Evolutionary conservation across 345 rosid genomes (phyloP), one percentile per base, ranked within the genome.

Genomic region (Aegle marmelos): DNA sequence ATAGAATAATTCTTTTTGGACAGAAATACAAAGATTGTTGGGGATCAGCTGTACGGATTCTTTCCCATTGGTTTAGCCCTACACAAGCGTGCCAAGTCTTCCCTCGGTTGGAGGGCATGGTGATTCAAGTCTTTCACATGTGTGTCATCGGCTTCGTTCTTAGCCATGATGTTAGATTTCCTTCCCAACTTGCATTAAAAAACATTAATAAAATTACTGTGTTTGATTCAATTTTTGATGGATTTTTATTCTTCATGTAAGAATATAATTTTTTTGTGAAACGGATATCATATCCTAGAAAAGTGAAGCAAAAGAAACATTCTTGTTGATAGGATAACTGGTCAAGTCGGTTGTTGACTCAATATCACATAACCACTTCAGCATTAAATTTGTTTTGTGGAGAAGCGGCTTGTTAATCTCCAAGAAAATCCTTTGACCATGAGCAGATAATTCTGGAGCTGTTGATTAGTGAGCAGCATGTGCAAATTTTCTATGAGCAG

Each of bases 61-160:
- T 31, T 60, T 25, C 5, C 31, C 68, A 68, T 84, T 78, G 82
- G 78, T 37, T 67, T 34, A 34, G 34, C 17, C 48, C 53, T 70
- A 36, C 16, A 30, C 58, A 69, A 67, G 84, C 80, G 82, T 78
- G 86, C 83, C 21, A 73, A 71, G 39, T 21, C 76, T 39, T 10
- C 68, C 72, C 78, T 75, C 78, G 78, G 60, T 76, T 75, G 82
- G 82, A 63, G 79, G 70, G 50, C 11, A 72, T 78, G 68, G 19
- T 37, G 41, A 64, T 78, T 73, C 31, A 22, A 78, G 57, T 72
- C 25, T 67, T 75, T 73, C 81, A 75, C 74, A 65, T 78, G 76
- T 62, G 48, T 82, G 72, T 81, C 79, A 36, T 50, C 53, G 4
- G 41, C 61, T 50, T 68, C 65, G 6, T 31, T 39, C 72, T n/a